phyloP scores from a whole-genome alignment of 2,329 filamentous ascomycete genomes.

The Trichoderma pleuroti region DNA sequence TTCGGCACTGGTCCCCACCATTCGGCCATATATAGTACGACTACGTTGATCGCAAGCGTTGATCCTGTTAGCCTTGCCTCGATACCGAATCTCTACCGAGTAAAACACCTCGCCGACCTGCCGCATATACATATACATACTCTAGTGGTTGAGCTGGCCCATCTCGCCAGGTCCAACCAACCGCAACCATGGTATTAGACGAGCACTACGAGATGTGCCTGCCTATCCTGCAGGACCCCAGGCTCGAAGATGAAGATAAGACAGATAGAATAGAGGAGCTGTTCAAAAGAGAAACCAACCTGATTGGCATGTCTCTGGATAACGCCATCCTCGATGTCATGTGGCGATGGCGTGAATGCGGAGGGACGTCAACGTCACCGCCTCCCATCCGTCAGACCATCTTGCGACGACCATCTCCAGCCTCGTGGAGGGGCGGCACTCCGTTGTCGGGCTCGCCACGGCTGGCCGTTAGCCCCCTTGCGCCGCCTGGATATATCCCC shows the following conservation, averaged over 20 bases:
- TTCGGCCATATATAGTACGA: background rate
- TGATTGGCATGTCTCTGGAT: slow-evolving; percentile 75
- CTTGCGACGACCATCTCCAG: slow-evolving; percentile 85
- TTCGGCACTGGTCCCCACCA: background rate
- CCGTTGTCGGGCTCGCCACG: slow-evolving; percentile 80
- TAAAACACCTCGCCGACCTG: background rate
- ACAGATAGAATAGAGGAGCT: slow-evolving; percentile 87
- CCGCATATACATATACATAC: background rate
- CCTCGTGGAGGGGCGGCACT: slow-evolving; percentile 86
- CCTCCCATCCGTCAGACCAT: slow-evolving; percentile 85
- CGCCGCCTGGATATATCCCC: slow-evolving; percentile 78
- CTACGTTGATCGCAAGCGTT: slow-evolving; percentile 1
- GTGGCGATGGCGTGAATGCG: slow-evolving; percentile 75
- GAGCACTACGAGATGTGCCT: slow-evolving; percentile 88
- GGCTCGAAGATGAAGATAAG: slow-evolving; percentile 90
- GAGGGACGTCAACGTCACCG: slow-evolving; percentile 66
- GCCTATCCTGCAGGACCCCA: slow-evolving; percentile 77
- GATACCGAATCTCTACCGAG: background rate
- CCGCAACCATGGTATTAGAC: slow-evolving; percentile 77
- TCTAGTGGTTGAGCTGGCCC: slow-evolving; percentile 4
- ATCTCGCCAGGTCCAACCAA: background rate
- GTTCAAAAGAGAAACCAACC: slow-evolving; percentile 70
- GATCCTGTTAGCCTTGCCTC: background rate
- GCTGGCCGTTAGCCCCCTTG: slow-evolving; percentile 75
- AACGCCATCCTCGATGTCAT: slow-evolving; percentile 87